A percentile compares a stretch with the other conserved stretches of the same genome.
Evolutionary conservation across 208 protist species (phyloP).

Genomic region (Wallacemonas sp.): DNA sequence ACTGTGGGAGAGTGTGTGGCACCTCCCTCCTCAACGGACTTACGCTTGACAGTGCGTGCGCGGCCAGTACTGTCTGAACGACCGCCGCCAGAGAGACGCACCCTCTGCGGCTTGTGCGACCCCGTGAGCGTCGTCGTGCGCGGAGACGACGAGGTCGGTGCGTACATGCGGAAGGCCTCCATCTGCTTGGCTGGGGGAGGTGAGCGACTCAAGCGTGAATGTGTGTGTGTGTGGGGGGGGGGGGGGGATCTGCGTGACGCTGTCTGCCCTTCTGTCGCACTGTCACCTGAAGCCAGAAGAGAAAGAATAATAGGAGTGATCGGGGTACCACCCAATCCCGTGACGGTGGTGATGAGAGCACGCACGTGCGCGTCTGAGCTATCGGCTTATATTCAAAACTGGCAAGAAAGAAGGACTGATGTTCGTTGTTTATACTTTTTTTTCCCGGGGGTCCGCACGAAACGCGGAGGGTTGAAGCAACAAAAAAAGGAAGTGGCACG

Average conservation of each 20-base stretch:
- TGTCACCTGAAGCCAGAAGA: too few species aligned
- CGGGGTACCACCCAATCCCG: too few species aligned
- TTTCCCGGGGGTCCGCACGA: too few species aligned
- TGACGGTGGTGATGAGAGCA: too few species aligned
- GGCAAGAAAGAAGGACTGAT: conserved; percentile 15
- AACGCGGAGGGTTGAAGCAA: too few species aligned
- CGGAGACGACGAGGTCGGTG: neutral
- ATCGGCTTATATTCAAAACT: conserved; percentile 20
- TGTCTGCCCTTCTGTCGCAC: too few species aligned
- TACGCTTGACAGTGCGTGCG: neutral
- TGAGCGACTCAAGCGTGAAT: neutral
- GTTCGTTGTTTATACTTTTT: too few species aligned
- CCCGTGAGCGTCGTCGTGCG: neutral
- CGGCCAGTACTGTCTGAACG: neutral
- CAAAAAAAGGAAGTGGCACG: neutral
- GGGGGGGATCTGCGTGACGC: too few species aligned
- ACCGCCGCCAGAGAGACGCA: neutral
- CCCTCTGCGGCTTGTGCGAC: neutral
- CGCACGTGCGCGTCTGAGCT: too few species aligned
- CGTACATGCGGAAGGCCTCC: conserved; percentile 10
- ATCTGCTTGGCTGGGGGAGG: neutral
- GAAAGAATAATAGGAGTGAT: too few species aligned
- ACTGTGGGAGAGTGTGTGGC: too few species aligned
- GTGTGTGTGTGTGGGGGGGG: too few species aligned
- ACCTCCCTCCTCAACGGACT: neutral